These are phyloP conservation scores for Yarrowia porcina DNA, from an alignment of 805 yeast genomes.

Conservation along the genomic window DNA sequence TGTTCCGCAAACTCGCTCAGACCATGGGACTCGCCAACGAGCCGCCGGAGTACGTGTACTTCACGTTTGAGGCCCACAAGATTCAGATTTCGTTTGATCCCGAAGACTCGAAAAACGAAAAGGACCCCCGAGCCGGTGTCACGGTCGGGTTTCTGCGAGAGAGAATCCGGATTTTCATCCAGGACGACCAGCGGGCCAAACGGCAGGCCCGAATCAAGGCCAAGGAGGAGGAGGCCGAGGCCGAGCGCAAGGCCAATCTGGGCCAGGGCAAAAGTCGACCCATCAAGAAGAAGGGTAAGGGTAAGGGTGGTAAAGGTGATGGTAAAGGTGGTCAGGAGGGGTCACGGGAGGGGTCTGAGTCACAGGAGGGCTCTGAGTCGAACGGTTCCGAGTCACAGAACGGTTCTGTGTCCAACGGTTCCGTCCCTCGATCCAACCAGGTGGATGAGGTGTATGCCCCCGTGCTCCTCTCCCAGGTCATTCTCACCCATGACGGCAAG, in stretches of 20 bases:
- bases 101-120: constrained; percentile 60
- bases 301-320: neutral
- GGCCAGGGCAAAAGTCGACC: constrained; percentile 13
- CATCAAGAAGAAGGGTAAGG: neutral
- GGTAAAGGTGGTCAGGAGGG: too few species aligned
- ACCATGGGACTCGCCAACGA: constrained; percentile 12
- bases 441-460: constrained; percentile 18
- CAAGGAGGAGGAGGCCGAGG: constrained; percentile 4
- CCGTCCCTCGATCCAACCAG: neutral
- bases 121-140: constrained; percentile 67
- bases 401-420: neutral
- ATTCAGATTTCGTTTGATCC: constrained; percentile 53
- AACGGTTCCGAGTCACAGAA: neutral
- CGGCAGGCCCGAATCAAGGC: constrained; percentile 28
- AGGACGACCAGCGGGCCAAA: constrained; percentile 33
- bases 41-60: constrained; percentile 24
- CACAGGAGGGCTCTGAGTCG: neutral
- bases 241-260: neutral
- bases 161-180: constrained; percentile 55
- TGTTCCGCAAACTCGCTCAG: constrained; percentile 18
- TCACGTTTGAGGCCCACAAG: constrained; percentile 12
- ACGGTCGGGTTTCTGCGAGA: constrained; percentile 58
- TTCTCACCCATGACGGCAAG: constrained; percentile 31
- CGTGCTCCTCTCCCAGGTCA: constrained; percentile 10
- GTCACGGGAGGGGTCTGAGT: neutral